These are phyloP conservation scores for Lomentospora prolificans DNA, from an alignment of 2,329 filamentous ascomycete species.

Conservation along the genomic window DNA sequence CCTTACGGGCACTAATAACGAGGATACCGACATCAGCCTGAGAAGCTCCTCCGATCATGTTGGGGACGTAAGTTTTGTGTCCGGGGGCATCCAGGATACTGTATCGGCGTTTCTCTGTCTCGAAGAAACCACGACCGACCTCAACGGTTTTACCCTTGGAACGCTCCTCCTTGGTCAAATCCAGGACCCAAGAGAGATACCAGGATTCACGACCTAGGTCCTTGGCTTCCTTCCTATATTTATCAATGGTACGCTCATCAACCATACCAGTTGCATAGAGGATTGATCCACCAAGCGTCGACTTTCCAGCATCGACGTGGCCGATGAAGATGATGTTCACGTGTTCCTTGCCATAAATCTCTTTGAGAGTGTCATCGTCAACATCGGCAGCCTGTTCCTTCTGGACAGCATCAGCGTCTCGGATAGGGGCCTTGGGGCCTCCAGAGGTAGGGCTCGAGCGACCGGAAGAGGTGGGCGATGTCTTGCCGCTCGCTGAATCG, in stretches of 20 bases:
- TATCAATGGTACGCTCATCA: slow-evolving; percentile 96
- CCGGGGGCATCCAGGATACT: slow-evolving; percentile 94
- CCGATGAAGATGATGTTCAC: slow-evolving; percentile 97
- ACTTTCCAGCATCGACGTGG: slow-evolving; percentile 97
- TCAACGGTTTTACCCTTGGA: slow-evolving; percentile 97
- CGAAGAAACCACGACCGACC: slow-evolving; percentile 90
- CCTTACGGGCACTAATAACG: slow-evolving; percentile 93
- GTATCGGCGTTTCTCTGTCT: slow-evolving; percentile 93
- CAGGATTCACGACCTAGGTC: slow-evolving; percentile 94
- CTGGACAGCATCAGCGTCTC: slow-evolving; percentile 73
- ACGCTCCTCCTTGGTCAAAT: slow-evolving; percentile 93
- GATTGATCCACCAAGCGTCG: slow-evolving; percentile 87
- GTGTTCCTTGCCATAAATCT: slow-evolving; percentile 90
- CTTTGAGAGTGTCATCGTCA: slow-evolving; percentile 65
- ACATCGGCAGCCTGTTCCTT: slow-evolving; percentile 73
- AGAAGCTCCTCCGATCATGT: slow-evolving; percentile 93
- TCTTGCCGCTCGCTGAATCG: slow-evolving; percentile 39
- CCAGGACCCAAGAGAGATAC: slow-evolving; percentile 97
- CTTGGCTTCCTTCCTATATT: slow-evolving; percentile 95
- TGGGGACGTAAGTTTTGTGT: slow-evolving; percentile 96
- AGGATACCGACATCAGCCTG: slow-evolving; percentile 91
- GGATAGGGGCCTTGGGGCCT: slow-evolving; percentile 42
- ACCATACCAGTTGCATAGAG: slow-evolving; percentile 95
- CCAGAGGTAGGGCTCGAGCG: slow-evolving; percentile 64
- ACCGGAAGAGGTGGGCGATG: slow-evolving; percentile 66